Base-by-base conservation (phyloP, 1,284 basidiomycete species). In the Cutaneotrichosporon sp. region DNA sequence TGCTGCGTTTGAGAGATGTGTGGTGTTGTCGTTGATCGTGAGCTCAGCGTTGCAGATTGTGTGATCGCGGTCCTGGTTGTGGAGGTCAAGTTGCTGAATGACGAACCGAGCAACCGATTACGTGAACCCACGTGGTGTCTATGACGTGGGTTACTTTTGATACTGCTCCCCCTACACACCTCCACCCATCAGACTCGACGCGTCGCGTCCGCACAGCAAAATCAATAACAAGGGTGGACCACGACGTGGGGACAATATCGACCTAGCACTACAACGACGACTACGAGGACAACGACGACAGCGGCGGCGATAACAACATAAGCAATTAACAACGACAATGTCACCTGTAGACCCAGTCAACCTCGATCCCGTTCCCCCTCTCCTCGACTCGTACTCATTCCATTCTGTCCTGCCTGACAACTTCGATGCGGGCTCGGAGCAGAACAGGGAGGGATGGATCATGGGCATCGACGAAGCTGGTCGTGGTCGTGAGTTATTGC, bases 381-480 rank as follows among this genome's bases (percentile, higher is more conserved):
- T 92, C 24, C 78, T 77, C 4, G 80, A 83, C 26, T 88, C 88
- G 0, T 93, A 93, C 70, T 85, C 86, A 0, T 87, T 88, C 70
- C 89, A 92, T 70, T 90, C 89, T 0, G 79, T 82, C 82, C 88
- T 24, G 82, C 83, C 75, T 2, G 85, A 85, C 10, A 52, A 43
- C 37, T 51, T 54, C 32, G 59, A 59, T 4, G 52, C 47, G 14
- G 55, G 46, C 22, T 0, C 83, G 82, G n/a, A 88, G 84, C 50
- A 27, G 22, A 59, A 59, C 53, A 74, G 86, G 37, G 71, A 70
- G 29, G 72, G 72, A 8, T 79, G 77, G 77, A 75, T 96, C 46
- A 84, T 98, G 51, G 94, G 94, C 32, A 91, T 98, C 7, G 94
- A 98, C 72, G 94, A 98, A 73, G 94, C 94, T 0, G 94, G 94